phyloP scores from a whole-genome alignment of 768 basidiomycete genomes.

The Kondoa malvinella region DNA sequence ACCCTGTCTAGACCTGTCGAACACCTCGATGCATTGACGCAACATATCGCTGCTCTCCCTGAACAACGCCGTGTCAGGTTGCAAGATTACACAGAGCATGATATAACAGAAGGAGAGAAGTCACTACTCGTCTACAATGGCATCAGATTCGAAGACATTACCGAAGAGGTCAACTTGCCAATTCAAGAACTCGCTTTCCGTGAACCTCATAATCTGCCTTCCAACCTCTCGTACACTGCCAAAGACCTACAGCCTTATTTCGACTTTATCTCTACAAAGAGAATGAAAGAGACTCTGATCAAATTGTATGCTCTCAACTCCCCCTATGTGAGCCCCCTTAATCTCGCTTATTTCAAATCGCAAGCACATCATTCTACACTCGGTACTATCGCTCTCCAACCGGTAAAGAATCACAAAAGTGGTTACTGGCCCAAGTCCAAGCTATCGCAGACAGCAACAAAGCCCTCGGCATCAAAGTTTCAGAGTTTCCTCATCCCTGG shows the following conservation, averaged over 20 bases:
- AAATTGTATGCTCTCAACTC: conserved; percentile 14
- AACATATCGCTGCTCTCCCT: background rate
- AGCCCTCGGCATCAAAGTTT: conserved; percentile 15
- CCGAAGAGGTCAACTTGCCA: conserved; percentile 16
- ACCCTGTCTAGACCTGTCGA: background rate
- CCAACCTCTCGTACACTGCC: conserved; percentile 14
- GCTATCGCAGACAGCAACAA: conserved; percentile 11
- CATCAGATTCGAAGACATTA: conserved; percentile 24
- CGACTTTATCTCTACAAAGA: conserved; percentile 10
- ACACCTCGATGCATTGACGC: background rate
- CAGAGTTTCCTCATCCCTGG: conserved; percentile 31
- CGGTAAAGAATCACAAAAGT: conserved; percentile 33
- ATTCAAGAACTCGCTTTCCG: conserved; percentile 6
- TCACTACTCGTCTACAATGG: conserved; percentile 18
- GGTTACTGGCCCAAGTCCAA: conserved; percentile 30
- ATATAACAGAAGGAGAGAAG: conserved; percentile 24
- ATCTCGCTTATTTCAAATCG: background rate
- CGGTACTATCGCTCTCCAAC: conserved; percentile 35
- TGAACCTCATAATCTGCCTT: conserved; percentile 7
- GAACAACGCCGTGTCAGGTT: background rate
- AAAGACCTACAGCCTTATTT: conserved; percentile 16
- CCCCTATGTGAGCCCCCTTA: background rate
- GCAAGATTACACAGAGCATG: background rate
- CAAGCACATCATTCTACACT: conserved; percentile 28
- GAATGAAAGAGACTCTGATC: conserved; percentile 21